Evolutionary conservation across 352 stramenopile genomes (phyloP).

Genomic region (Phytophthora citricola): DNA sequence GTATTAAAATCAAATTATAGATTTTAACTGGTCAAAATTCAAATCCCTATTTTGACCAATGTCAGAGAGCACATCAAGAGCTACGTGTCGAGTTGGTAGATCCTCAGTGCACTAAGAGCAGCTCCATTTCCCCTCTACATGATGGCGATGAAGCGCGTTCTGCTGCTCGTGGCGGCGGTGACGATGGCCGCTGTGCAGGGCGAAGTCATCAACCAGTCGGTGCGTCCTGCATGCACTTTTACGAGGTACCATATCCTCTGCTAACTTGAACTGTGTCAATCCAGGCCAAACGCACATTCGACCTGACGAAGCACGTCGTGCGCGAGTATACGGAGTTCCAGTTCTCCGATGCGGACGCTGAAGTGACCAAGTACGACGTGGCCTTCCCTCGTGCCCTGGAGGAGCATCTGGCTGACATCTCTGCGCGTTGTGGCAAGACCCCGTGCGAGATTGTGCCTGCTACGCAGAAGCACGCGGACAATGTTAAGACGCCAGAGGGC

Average conservation of each 20-base stretch:
- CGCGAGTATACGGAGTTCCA: conserved; percentile 75
- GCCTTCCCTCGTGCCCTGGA: conserved; percentile 65
- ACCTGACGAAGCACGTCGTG: conserved; percentile 87
- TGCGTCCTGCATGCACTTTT: conserved; percentile 25
- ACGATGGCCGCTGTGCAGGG: conserved; percentile 43
- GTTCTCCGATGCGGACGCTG: conserved; percentile 67
- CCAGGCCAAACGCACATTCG: conserved; percentile 78
- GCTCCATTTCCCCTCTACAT: conserved; percentile 10
- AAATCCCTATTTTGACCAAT: conserved; percentile 20
- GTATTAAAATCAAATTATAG: not conserved
- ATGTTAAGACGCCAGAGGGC: conserved; percentile 31
- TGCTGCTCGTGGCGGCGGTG: conserved; percentile 44
- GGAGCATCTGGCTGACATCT: conserved; percentile 61
- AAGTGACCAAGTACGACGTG: conserved; percentile 69
- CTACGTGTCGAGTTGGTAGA: conserved; percentile 35
- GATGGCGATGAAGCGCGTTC: conserved; percentile 43
- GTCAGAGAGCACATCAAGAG: conserved; percentile 12
- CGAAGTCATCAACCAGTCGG: conserved; percentile 79
- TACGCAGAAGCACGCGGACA: conserved; percentile 35
- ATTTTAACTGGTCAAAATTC: conserved; percentile 23
- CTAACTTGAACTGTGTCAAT: conserved; percentile 7
- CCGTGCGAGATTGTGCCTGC: conserved; percentile 68
- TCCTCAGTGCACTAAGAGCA: conserved; percentile 12
- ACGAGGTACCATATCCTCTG: not conserved
- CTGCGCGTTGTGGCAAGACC: conserved; percentile 78